Percentiles rank a stretch among this genome's conserved stretches.
Conservation (phyloP, 495 filamentous ascomycete species). For the Penicillium herquei region DNA sequence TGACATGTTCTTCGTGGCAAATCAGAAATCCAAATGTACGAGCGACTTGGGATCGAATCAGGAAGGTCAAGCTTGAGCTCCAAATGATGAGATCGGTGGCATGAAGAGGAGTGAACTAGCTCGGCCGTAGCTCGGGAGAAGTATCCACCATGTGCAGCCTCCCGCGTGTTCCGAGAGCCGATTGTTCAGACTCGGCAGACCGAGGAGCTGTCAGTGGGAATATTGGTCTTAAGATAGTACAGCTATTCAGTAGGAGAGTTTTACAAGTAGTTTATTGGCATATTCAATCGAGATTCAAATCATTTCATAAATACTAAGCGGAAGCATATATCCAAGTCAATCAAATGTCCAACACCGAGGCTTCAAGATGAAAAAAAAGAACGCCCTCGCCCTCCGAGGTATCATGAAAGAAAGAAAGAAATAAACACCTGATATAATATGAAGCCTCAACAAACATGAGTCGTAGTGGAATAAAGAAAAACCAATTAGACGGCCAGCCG, state of each 20-base stretch:
- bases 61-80: neutral
- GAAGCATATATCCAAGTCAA: neutral
- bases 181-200: too few species aligned
- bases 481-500: conserved; percentile 35
- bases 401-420: conserved; percentile 8
- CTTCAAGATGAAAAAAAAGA: conserved; percentile 4
- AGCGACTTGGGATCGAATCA: neutral
- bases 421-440: neutral
- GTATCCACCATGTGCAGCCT: too few species aligned
- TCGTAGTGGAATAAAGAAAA: neutral
- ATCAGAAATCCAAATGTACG: neutral
- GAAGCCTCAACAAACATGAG: neutral
- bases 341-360: neutral
- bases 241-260: too few species aligned
- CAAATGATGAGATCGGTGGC: conserved; percentile 19
- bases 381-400: conserved; percentile 6
- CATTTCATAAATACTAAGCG: too few species aligned
- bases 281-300: too few species aligned
- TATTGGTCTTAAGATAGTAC: too few species aligned
- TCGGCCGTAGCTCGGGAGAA: neutral
- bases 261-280: too few species aligned
- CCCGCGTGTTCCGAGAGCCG: too few species aligned
- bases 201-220: too few species aligned
- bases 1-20: conserved; percentile 15
- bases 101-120: neutral